These are phyloP conservation scores for Geosmithia flava DNA, from an alignment of 2,329 filamentous ascomycete species.

Conservation along the genomic window DNA sequence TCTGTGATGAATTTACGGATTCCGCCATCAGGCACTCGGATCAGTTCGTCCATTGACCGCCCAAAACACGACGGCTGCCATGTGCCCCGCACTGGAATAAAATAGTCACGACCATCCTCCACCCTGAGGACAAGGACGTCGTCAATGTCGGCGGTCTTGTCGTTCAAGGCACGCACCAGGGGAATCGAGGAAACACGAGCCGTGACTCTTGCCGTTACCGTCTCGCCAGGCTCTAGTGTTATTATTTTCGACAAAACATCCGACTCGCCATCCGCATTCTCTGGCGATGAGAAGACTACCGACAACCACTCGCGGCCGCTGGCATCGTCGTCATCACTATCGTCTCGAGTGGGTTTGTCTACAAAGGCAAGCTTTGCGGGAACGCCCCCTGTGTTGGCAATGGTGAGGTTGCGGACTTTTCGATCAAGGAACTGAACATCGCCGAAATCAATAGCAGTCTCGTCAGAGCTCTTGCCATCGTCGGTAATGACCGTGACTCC, in stretches of 20 bases:
- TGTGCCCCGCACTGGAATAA: constrained; percentile 64
- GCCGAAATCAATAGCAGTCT: constrained; percentile 62
- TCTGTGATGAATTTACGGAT: constrained; percentile 41
- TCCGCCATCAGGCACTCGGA: constrained; percentile 72
- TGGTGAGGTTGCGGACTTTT: constrained; percentile 57
- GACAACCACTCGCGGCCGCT: constrained; percentile 52
- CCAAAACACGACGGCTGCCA: constrained; percentile 81
- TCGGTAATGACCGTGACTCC: constrained; percentile 76
- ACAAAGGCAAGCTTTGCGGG: constrained; percentile 70
- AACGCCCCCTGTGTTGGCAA: constrained; percentile 86
- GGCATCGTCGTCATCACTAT: constrained; percentile 21
- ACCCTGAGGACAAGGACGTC: constrained; percentile 84
- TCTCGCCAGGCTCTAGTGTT: constrained; percentile 74
- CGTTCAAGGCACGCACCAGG: constrained; percentile 60
- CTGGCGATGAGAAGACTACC: constrained; percentile 44
- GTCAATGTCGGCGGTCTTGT: constrained; percentile 53
- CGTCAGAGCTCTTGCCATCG: constrained; percentile 27
- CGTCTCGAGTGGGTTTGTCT: constrained; percentile 44
- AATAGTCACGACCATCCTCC: constrained; percentile 76
- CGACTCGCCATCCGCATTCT: constrained; percentile 12
- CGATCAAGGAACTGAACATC: constrained; percentile 56
- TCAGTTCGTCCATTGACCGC: constrained; percentile 77
- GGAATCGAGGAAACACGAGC: constrained; percentile 51
- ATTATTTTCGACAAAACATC: constrained; percentile 33
- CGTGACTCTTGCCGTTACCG: constrained; percentile 57